Evolutionary conservation across 2,329 filamentous ascomycete genomes (phyloP).

Genomic region (Arthroderma sp.): DNA sequence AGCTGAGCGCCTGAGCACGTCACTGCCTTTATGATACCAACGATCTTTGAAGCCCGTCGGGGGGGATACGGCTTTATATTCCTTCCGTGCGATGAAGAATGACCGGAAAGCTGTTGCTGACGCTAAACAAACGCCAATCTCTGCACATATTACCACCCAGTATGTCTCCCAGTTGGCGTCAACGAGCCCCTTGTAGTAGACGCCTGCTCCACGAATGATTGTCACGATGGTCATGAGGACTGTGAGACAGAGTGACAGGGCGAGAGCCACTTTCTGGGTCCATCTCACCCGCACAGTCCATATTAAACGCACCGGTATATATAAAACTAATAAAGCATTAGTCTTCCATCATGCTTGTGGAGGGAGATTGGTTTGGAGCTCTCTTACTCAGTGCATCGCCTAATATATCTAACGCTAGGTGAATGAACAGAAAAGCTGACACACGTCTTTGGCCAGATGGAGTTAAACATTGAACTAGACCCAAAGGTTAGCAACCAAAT

Average conservation of each 20-base stretch:
- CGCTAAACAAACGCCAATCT: not conserved
- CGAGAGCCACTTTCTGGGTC: not conserved
- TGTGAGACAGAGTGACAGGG: not conserved
- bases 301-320: not conserved
- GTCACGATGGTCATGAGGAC: constrained; percentile 5
- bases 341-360: not conserved
- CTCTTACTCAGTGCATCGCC: not conserved
- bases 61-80: not conserved
- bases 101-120: not conserved
- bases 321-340: not conserved
- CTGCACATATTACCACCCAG: constrained; percentile 3
- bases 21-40: not conserved
- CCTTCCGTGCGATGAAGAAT: not conserved
- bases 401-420: not conserved
- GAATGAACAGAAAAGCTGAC: not conserved
- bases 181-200: not conserved
- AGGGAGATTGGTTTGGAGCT: not conserved
- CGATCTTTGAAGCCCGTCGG: not conserved
- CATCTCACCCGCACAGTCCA: constrained; percentile 1
- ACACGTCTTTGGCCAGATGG: not conserved
- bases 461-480: not conserved
- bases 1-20: not conserved
- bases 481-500: not conserved
- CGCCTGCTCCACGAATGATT: not conserved
- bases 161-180: constrained; percentile 1